Base-by-base conservation (phyloP, 495 filamentous ascomycete species). In the Hypomontagnella submonticulosa region DNA sequence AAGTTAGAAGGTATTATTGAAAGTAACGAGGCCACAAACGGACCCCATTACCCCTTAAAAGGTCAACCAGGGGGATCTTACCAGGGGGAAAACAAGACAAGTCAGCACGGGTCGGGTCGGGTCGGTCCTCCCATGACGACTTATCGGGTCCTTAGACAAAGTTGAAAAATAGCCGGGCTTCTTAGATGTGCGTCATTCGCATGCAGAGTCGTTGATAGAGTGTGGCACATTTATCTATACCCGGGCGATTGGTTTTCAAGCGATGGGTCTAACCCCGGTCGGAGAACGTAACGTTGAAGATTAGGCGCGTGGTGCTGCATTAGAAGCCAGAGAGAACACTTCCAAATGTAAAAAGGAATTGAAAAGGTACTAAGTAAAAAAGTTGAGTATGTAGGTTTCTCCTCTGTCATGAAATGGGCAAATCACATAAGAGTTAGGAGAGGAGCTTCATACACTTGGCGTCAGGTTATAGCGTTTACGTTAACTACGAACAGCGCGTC, bases 231-330 rank as follows among this genome's bases (percentile, higher is more conserved):
- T 58, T 37, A 63, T 59, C 59, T 68, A 68, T 63, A 68, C 65
- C 65, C 65, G 65, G 59, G 53, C 59, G 59, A 68, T 42, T 68
- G 65, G 65, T 63, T 68, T 67, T 52, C 49, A 55, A 68, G 30
- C 54, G 48, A 60, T 41, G 43, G 47, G 49, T 49, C 59, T 55
- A 51, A 50, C 49, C 54, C 54, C 50, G 54, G 65, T 63, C 63
- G 65, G 65, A 68, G 65, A 68, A 68, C 48, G 59, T 63, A 63
- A 68, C 59, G 54, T 63, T 52, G 36, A 60, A 63, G 23, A 51
- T 68, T 63, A 68, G 65, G 54, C 54, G 59, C 54, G 42, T 63
- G 18, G 43, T 59, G 65, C 63, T 51, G 59, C 59, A 68, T 63
- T 60, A 38, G 54, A 68, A 59, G 49, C 57, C 34, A 11, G 59